Base-by-base conservation (phyloP, 257 asterid genomes). In the Primulina eburnea region DNA sequence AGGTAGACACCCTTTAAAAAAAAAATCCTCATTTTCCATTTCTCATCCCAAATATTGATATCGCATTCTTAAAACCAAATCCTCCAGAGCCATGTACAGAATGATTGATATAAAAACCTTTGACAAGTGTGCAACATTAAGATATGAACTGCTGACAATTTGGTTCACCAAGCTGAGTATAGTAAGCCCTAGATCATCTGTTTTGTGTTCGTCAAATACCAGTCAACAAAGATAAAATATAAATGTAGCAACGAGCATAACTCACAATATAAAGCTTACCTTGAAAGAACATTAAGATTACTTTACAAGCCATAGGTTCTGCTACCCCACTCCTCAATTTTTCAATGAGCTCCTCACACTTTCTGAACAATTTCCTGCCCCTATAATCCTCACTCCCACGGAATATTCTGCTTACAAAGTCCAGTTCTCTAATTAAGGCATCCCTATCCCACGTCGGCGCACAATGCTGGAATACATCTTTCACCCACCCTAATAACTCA, bases 401-500 rank as follows among this genome's bases (percentile, higher is more conserved):
- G 79, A 89, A 93, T 61, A 93, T 90, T 73, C 92, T 82, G 62
- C 95, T 85, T n/a, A 90, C 98, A 77, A 66, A 90, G 78, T 93
- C 97, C 35, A 93, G 92, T 76, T 93, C 97, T 74, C 96, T 87
- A 68, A 81, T 77, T 75, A 93, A 72, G 63, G 89, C 88, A 58
- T 90, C 98, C 75, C 85, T 88, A 73, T 93, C 97, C 98, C 98
- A 93, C 80, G 76, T 89, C 11, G 97, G 92, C 20, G 90, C 95
- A 80, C 98, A 93, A 68, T 93, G 95, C 84, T 86, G 94, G 80
- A 93, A 90, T 33, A 93, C 92, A 84, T 93, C 98, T 78, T 86
- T 90, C 12, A 90, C 98, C 98, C 97, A 93, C 14, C 97, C 98
- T 34, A 93, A 78, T 55, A 93, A 82, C 82, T 93, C 98, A 40